A percentile compares a stretch with the other conserved stretches of the same genome.
Conservation (phyloP, 176 grass and related monocot species). For the Triticum monococcum region DNA sequence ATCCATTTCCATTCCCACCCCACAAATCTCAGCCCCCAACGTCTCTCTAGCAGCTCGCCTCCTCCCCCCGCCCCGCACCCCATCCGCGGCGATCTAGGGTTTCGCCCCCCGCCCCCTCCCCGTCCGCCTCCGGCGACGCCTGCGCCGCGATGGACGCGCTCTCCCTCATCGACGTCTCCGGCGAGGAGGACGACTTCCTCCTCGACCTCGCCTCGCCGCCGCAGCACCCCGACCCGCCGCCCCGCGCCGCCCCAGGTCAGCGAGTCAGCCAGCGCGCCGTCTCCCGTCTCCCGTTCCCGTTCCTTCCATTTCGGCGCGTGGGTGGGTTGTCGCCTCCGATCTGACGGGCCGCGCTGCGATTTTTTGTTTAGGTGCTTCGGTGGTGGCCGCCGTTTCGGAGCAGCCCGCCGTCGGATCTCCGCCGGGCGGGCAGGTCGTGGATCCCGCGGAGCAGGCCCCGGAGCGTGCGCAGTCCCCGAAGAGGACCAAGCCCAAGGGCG, state of each 20-base stretch:
- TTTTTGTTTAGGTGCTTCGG: background rate
- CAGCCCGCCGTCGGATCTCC: background rate
- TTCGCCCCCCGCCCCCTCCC: background rate
- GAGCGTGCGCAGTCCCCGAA: slow-evolving; percentile 57
- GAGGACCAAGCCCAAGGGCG: slow-evolving; percentile 32
- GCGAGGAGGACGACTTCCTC: slow-evolving; percentile 63
- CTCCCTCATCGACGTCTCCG: slow-evolving; percentile 61
- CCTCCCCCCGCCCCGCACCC: background rate
- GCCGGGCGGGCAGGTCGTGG: background rate
- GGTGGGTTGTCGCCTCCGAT: background rate
- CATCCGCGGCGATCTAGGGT: slow-evolving; percentile 42
- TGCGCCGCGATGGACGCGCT: slow-evolving; percentile 53
- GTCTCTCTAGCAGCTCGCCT: slow-evolving; percentile 31
- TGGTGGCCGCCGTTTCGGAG: background rate
- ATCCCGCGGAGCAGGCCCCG: slow-evolving; percentile 34
- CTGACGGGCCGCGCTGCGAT: background rate
- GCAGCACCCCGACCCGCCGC: slow-evolving; percentile 31
- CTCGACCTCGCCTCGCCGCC: slow-evolving; percentile 37
- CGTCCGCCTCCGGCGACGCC: too few species aligned
- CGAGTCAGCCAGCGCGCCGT: too few species aligned
- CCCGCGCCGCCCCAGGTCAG: slow-evolving; percentile 7
- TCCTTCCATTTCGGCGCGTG: background rate
- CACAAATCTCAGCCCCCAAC: background rate
- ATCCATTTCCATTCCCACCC: background rate
- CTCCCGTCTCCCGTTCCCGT: background rate